Percentiles rank a stretch among this genome's conserved stretches.
These are phyloP conservation scores for Sporothrix sp. DNA, from an alignment of 2,329 filamentous ascomycete genomes.

Conservation along the genomic window DNA sequence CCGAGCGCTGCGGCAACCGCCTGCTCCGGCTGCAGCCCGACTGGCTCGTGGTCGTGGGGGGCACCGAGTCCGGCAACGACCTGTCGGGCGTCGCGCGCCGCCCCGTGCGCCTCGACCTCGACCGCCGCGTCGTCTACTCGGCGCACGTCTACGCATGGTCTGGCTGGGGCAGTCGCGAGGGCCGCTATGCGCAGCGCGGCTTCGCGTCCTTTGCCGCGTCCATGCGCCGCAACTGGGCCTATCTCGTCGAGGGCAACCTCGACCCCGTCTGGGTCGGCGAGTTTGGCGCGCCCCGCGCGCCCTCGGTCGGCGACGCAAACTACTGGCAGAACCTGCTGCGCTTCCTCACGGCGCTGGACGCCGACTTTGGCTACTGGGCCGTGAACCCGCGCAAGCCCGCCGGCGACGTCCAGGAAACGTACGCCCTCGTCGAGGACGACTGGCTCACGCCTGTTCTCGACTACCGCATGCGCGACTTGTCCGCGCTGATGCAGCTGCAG, in stretches of 20 bases:
- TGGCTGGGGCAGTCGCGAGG: constrained; percentile 53
- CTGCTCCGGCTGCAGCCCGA: constrained; percentile 49
- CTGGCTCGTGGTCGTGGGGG: constrained; percentile 60
- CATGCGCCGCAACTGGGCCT: constrained; percentile 58
- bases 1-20: constrained; percentile 52
- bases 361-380: constrained; percentile 63
- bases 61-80: constrained; percentile 58
- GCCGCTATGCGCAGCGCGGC: constrained; percentile 49
- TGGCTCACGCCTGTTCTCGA: constrained; percentile 54
- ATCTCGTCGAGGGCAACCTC: constrained; percentile 44
- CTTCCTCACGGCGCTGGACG: constrained; percentile 47
- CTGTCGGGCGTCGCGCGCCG: constrained; percentile 44
- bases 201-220: constrained; percentile 53
- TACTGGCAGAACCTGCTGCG: constrained; percentile 57
- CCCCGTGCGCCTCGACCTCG: constrained; percentile 47
- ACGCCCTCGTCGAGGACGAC: constrained; percentile 52
- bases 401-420: constrained; percentile 47
- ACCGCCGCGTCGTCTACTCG: constrained; percentile 53
- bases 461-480: constrained; percentile 53
- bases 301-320: constrained; percentile 47
- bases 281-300: constrained; percentile 48
- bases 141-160: constrained; percentile 62
- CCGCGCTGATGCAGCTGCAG: constrained; percentile 30
- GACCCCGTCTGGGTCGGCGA: constrained; percentile 62
- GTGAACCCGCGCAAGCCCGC: constrained; percentile 56